Conservation (phyloP, 768 basidiomycete species). For the Boletus reticuloceps region DNA sequence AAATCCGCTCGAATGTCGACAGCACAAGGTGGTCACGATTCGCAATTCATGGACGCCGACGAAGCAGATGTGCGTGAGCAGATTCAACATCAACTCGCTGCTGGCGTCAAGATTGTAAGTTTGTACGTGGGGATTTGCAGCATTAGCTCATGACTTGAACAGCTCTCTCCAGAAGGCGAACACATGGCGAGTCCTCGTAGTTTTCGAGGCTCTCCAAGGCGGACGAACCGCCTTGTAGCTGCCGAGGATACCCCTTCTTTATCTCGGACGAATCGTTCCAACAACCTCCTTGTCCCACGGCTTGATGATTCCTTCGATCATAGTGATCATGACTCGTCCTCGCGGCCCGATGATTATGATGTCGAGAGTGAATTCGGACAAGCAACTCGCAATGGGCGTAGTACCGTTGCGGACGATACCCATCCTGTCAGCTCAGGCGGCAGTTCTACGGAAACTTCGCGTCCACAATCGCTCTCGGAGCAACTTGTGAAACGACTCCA, state of each 20-base stretch:
- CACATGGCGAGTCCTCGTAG: conserved; percentile 64
- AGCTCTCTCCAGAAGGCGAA: conserved; percentile 66
- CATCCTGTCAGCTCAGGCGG: conserved; percentile 44
- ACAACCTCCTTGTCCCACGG: conserved; percentile 43
- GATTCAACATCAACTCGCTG: conserved; percentile 80
- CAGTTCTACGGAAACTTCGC: conserved; percentile 37
- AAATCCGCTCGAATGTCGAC: conserved; percentile 39
- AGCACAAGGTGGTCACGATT: conserved; percentile 53
- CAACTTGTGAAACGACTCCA: conserved; percentile 60
- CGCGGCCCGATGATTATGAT: conserved; percentile 47
- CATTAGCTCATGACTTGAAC: conserved; percentile 14
- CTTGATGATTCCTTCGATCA: conserved; percentile 42
- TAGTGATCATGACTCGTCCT: conserved; percentile 43
- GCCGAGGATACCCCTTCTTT: conserved; percentile 42
- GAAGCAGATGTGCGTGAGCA: conserved; percentile 81
- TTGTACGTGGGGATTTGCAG: not conserved
- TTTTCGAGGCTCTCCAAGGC: conserved; percentile 65
- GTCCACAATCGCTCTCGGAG: conserved; percentile 55
- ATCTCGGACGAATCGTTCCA: conserved; percentile 37
- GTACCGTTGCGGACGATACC: conserved; percentile 49
- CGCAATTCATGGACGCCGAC: conserved; percentile 90
- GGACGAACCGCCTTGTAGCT: conserved; percentile 36
- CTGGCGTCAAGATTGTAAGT: conserved; percentile 69
- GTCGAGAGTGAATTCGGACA: conserved; percentile 56
- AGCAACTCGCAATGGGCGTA: conserved; percentile 37